A percentile compares a stretch with the other conserved stretches of the same genome.
Evolutionary conservation across 805 yeast species (phyloP).

Genomic region (Saitoella complicata): DNA sequence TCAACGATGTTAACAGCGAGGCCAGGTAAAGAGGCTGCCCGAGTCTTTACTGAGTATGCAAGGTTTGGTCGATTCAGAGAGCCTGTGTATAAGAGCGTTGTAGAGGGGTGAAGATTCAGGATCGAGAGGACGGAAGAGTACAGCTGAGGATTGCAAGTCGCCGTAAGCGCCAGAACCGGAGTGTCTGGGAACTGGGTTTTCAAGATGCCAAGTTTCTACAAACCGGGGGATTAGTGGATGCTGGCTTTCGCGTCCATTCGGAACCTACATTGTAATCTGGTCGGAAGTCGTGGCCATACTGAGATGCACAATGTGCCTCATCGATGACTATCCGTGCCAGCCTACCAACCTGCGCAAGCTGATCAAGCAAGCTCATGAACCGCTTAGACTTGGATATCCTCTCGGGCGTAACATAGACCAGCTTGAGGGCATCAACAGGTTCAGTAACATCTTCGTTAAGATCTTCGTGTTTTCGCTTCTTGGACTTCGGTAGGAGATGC

Average conservation of each 20-base stretch:
- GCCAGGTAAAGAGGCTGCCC: conserved; percentile 38
- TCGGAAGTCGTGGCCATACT: conserved; percentile 98
- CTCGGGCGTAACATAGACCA: conserved; percentile 86
- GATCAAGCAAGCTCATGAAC: conserved; percentile 46
- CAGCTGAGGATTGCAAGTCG: conserved; percentile 89
- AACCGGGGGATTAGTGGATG: too few species aligned
- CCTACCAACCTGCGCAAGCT: conserved; percentile 36
- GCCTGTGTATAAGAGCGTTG: conserved; percentile 47
- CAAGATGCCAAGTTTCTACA: conserved; percentile 44
- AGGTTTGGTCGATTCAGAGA: conserved; percentile 84
- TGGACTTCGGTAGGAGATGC: conserved; percentile 43
- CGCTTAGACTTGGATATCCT: conserved; percentile 67
- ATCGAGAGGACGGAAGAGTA: conserved; percentile 72
- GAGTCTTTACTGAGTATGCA: conserved; percentile 58
- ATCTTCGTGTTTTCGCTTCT: too few species aligned
- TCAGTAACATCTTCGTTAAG: too few species aligned
- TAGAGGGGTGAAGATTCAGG: conserved; percentile 35
- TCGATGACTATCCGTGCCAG: conserved; percentile 85
- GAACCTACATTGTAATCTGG: conserved; percentile 59
- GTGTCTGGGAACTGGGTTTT: conserved; percentile 57
- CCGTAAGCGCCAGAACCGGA: conserved; percentile 92
- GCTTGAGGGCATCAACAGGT: conserved; percentile 28
- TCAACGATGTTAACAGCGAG: conserved; percentile 29
- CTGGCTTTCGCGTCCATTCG: too few species aligned
- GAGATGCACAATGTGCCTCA: conserved; percentile 95